Evolutionary conservation across 192 early-diverging fungal genomes (phyloP), one percentile per base, ranked within the genome.

Genomic region (Coemansia sp.): DNA sequence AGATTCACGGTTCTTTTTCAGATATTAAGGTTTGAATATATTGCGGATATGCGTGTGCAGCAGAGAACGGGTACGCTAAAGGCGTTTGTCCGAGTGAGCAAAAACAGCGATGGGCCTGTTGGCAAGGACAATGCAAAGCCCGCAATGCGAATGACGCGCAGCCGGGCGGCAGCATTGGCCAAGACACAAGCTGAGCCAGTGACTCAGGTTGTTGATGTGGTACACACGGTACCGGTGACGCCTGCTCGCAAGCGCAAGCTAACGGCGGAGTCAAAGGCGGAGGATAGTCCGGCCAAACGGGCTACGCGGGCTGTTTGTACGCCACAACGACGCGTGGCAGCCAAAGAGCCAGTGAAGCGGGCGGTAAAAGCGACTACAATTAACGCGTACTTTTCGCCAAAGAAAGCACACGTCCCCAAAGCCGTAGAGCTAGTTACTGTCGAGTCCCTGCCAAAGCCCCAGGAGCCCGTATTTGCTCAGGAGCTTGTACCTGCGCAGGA

Each of bases 31-130:
- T 21, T 21, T 21, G 21, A 21, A 42, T n/a, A 42, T 11, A 15
- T 15, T n/a, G 40, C 3, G 11, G 12, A 52, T 21, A 52, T 52
- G 60, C 48, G 48, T 12, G 60, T 28, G 8, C 60, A 70, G 42
- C 55, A 38, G 52, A 49, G 57, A n/a, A 31, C 63, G 11, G 28
- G 37, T 10, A 67, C 71, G 23, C 56, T 79, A 20, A 79, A 79
- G 50, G 46, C 56, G 51, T 73, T 73, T 74, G 67, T 70, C 1
- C 71, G 68, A 31, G 76, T 79, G 24, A 73, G 76, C 71, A 79
- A 79, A 44, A 63, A 60, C 48, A 66, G 51, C 57, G 67, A 73
- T 5, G 67, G 55, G 1, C 46, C 57, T 0, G 28, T 21, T 20
- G 68, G 20, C 42, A 76, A 76, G 56, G 61, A 48, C 28, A 60